A percentile compares a stretch with the other conserved stretches of the same genome.
phyloP scores from a whole-genome alignment of 768 basidiomycete species.

The Suillus subalutaceus region DNA sequence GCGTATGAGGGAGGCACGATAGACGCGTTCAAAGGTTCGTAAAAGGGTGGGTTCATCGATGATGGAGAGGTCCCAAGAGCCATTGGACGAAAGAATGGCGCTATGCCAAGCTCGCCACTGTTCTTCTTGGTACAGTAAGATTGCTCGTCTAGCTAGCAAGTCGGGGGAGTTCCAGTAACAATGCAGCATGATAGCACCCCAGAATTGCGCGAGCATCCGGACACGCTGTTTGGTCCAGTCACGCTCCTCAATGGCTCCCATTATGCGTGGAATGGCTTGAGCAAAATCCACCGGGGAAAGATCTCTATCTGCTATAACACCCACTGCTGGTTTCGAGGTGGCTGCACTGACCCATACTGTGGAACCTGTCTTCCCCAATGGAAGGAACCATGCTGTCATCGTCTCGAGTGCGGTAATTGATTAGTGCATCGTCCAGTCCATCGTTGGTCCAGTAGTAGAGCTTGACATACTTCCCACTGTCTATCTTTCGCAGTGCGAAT shows the following conservation, averaged over 20 bases:
- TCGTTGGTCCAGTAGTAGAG: background rate
- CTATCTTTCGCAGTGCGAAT: background rate
- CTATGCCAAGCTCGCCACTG: background rate
- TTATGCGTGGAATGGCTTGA: background rate
- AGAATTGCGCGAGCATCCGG: background rate
- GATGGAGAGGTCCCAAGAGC: background rate
- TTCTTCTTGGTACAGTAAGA: background rate
- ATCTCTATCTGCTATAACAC: too few relatives aligned
- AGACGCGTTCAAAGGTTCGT: background rate
- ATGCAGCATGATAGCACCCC: background rate
- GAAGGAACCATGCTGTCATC: background rate
- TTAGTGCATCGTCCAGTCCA: background rate
- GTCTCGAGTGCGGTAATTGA: background rate
- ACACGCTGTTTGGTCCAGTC: background rate
- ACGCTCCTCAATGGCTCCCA: background rate
- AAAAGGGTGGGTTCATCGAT: background rate
- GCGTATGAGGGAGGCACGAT: background rate
- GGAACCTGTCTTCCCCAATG: background rate
- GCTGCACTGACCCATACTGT: background rate
- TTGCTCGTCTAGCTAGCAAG: fast-evolving
- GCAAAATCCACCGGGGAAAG: background rate
- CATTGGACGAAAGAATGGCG: background rate
- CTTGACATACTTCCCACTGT: background rate
- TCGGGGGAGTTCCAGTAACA: background rate
- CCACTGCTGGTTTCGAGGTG: too few relatives aligned